A percentile compares a stretch with the other conserved stretches of the same genome.
These are phyloP conservation scores for Tilletia setariae DNA, from an alignment of 1,284 basidiomycete species.

Conservation along the genomic window DNA sequence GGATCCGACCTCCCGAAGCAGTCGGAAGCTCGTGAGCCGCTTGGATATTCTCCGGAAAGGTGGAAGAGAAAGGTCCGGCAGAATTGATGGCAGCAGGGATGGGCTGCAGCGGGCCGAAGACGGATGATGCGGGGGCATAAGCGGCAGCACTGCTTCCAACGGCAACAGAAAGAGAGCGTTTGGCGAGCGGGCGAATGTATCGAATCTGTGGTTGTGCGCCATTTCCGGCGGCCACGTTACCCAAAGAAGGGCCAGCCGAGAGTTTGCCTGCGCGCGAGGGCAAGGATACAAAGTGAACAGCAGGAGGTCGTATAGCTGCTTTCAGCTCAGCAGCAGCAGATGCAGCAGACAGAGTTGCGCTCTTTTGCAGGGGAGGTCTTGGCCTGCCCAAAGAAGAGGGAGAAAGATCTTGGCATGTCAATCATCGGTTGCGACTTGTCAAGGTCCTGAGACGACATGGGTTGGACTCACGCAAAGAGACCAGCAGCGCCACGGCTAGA, in stretches of 20 bases:
- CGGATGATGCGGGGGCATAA: neutral
- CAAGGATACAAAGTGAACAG: slow-evolving; percentile 4
- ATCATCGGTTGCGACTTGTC: too few relatives aligned
- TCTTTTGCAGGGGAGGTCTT: slow-evolving; percentile 8
- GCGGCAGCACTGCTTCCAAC: neutral
- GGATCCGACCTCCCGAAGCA: slow-evolving; percentile 10
- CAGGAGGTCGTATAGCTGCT: neutral
- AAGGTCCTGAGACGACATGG: neutral
- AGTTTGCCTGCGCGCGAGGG: slow-evolving; percentile 14
- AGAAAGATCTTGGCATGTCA: neutral
- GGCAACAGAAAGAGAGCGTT: slow-evolving; percentile 8
- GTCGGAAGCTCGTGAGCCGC: slow-evolving; percentile 9
- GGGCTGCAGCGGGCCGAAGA: neutral
- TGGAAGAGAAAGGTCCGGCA: neutral
- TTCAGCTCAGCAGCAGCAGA: slow-evolving; percentile 5
- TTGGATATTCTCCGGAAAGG: slow-evolving; percentile 4
- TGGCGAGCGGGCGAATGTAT: neutral
- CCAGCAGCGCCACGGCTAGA: neutral
- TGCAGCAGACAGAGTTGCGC: slow-evolving; percentile 1
- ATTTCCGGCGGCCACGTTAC: neutral
- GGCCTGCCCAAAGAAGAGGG: neutral
- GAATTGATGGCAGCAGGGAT: slow-evolving; percentile 9
- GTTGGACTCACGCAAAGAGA: neutral
- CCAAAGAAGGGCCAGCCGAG: neutral
- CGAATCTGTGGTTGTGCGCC: neutral